Evolutionary conservation across 2,329 filamentous ascomycete genomes (phyloP), one percentile per base, ranked within the genome.

Genomic region (Tolypocladium tundrense): DNA sequence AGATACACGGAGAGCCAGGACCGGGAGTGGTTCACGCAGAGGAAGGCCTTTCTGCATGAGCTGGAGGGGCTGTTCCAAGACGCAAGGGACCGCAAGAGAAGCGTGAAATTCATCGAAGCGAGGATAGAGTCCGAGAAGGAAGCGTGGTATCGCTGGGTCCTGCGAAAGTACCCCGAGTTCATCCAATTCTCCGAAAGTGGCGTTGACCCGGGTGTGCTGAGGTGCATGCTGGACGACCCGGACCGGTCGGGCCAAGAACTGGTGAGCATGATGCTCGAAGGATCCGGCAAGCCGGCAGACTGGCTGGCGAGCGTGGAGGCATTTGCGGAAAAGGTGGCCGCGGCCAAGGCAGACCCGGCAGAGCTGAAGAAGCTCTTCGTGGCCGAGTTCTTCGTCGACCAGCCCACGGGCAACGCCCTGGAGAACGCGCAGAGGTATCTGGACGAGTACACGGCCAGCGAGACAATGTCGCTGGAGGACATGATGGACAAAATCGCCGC

Each of bases 1-100:
- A 64, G 73, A 14, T 76, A 73, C 56, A 67, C 64, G 54, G 69
- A 70, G n/a, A 67, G 67, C 33, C 59, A 66, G 48, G 70, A 68
- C 21, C 67, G 63, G 24, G 78, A 81, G 65, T 84, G 82, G 82
- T 83, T 83, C 66, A 72, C 76, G 2, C 73, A 75, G 52, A 71
- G 79, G 39, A 71, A 71, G 37, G 70, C 70, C 9, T 82, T 84
- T 59, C 69, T 82, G 27, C 70, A 74, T 56, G 78, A 79, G 57
- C 71, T 84, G 13, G 77, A 79, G 60, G 67, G 68, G 52, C 65
- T 82, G 52, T 77, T 84, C 60, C 67, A 77, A 6, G 76, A 78
- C 55, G 79, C 77, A 55, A 76, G 74, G 62, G 69, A 73, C 19
- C 69, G 73, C 61, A 73, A 74, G 51, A 65, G 72, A n/a, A 72